phyloP scores from a whole-genome alignment of 2,329 filamentous ascomycete genomes.

The Trichothecium roseum region DNA sequence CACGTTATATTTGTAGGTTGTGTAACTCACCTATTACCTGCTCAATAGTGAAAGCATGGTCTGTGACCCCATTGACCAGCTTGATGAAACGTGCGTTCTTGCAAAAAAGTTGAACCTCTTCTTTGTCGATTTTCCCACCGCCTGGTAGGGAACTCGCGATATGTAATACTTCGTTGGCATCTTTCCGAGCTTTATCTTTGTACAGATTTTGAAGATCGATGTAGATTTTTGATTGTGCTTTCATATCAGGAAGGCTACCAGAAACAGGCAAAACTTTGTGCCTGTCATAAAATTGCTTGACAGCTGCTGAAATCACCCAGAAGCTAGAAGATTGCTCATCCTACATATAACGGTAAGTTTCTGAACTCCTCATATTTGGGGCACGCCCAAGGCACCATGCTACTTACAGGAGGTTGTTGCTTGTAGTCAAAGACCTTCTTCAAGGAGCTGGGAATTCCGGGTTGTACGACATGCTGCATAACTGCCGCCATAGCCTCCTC shows the following conservation, averaged over 20 bases:
- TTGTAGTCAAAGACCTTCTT: slow-evolving; percentile 69
- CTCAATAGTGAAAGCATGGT: slow-evolving; percentile 35
- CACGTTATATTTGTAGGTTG: too few species aligned
- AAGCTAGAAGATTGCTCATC: slow-evolving; percentile 51
- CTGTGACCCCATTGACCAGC: slow-evolving; percentile 53
- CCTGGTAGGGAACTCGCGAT: slow-evolving; percentile 43
- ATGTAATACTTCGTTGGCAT: slow-evolving; percentile 63
- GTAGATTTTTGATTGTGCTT: slow-evolving; percentile 84
- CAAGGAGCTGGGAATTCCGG: slow-evolving; percentile 57
- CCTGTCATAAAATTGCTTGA: slow-evolving; percentile 64
- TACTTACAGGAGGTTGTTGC: slow-evolving; percentile 38
- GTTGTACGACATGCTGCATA: slow-evolving; percentile 69
- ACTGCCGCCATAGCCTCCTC: slow-evolving; percentile 85
- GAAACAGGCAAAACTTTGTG: slow-evolving; percentile 71
- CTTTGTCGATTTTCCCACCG: slow-evolving; percentile 48
- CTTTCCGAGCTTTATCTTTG: slow-evolving; percentile 74
- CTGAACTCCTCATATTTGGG: too few species aligned
- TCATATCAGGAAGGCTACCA: slow-evolving; percentile 92
- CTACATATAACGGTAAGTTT: slow-evolving; percentile 12
- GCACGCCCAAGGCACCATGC: not conserved
- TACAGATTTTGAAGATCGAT: slow-evolving; percentile 87
- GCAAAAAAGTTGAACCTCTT: slow-evolving; percentile 84
- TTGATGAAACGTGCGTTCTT: slow-evolving; percentile 92
- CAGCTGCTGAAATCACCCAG: slow-evolving; percentile 78
- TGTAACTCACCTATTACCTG: slow-evolving; percentile 43